A percentile compares a stretch with the other conserved stretches of the same genome.
phyloP scores from a whole-genome alignment of 345 rosid species.

The Cardamine resedifolia region DNA sequence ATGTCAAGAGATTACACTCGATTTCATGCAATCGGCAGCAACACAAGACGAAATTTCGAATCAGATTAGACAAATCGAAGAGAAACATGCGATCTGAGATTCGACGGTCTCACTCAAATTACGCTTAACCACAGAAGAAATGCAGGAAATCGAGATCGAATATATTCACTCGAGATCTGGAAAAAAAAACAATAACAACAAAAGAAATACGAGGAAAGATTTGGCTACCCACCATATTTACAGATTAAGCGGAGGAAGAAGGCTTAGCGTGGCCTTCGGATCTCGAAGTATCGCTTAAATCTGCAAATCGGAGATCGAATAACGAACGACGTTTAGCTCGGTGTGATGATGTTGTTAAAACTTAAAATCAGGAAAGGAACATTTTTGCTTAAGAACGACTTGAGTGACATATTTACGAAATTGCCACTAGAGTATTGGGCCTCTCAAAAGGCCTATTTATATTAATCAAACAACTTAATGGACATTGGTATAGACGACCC shows the following conservation, averaged over 20 bases:
- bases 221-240: constrained; percentile 30
- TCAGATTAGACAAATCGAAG: constrained; percentile 7
- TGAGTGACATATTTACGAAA: constrained; percentile 7
- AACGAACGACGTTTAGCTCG: constrained; percentile 32
- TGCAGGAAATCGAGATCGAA: constrained; percentile 31
- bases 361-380: not conserved
- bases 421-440: constrained; percentile 28
- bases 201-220: not conserved
- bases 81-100: constrained; percentile 29
- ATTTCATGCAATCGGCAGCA: constrained; percentile 19
- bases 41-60: not conserved
- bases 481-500: no score
- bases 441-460: not conserved
- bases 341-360: constrained; percentile 5
- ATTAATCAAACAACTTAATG: no score
- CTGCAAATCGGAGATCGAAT: constrained; percentile 37
- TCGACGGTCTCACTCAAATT: constrained; percentile 5
- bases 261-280: constrained; percentile 3
- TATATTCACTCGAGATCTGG: constrained; percentile 31
- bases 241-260: constrained; percentile 27
- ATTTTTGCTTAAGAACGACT: constrained; percentile 22
- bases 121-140: not conserved
- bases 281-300: constrained; percentile 30
- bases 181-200: not conserved
- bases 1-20: constrained; percentile 29